Evolutionary conservation across 2,329 filamentous ascomycete species (phyloP).

Genomic region (Fusarium sp.): DNA sequence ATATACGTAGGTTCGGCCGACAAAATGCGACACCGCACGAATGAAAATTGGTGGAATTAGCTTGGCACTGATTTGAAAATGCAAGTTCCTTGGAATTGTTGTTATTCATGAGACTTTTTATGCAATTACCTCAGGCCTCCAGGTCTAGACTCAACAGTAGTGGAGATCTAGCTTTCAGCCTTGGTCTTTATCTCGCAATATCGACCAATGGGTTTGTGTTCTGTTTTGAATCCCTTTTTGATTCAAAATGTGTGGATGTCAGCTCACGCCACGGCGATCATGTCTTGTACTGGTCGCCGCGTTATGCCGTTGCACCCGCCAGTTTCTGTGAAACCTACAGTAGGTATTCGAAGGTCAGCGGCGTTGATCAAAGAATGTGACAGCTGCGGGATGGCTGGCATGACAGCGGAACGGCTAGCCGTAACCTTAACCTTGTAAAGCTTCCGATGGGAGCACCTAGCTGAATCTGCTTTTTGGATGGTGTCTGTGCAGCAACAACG

Average conservation of each 20-base stretch:
- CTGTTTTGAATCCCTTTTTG: neutral
- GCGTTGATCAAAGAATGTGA: neutral
- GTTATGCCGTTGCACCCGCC: too few species aligned
- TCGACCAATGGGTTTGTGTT: too few species aligned
- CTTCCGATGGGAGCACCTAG: neutral
- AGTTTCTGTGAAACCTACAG: neutral
- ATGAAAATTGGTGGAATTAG: rapidly evolving
- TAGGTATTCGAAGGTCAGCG: too few species aligned
- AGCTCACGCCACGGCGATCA: too few species aligned
- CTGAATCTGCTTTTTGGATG: neutral
- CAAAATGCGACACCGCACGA: neutral
- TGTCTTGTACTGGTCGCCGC: neutral
- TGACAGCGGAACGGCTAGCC: conserved; percentile 6
- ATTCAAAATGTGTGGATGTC: rapidly evolving
- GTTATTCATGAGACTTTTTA: too few species aligned
- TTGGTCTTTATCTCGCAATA: rapidly evolving
- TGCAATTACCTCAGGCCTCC: neutral
- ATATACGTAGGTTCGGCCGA: neutral
- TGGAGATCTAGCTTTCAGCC: neutral
- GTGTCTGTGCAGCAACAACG: neutral
- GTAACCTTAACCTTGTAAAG: neutral
- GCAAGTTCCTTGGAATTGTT: neutral
- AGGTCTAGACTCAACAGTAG: neutral
- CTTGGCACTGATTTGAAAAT: rapidly evolving
- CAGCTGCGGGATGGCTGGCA: neutral